Base-by-base conservation (phyloP, 2,329 filamentous ascomycete genomes). In the Verticillium klebahnii region DNA sequence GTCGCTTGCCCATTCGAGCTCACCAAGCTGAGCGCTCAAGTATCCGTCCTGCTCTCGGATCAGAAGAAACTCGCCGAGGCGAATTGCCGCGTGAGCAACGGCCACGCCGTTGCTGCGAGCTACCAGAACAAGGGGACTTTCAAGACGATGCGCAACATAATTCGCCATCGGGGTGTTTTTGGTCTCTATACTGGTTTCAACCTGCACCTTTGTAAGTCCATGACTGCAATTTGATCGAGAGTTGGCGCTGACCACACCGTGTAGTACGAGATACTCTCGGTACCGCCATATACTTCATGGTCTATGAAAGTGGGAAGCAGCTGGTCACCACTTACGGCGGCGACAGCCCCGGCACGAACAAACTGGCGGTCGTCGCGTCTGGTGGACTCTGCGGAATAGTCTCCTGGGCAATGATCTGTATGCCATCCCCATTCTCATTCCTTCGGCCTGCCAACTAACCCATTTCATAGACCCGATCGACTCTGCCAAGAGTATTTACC, bases 1-100 rank as follows among this genome's bases (percentile, higher is more conserved):
- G 85, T 95, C 68, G 91, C 92, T 67, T 96, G 92, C 71, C 92
- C 92, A 1, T 96, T 96, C 72, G 92, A 96, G 74, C 82, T 96
- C 73, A 93, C 91, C n/a, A 96, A 96, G 75, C 82, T 95, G 63
- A 93, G 90, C 73, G 91, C 92, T 17, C 92, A 96, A 73, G 89
- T 95, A 23, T 93, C 92, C 1, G 89, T 93, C 12, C 79, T 94
- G 63, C 85, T 93, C 78, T 89, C 89, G 19, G 80, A 83, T 62
- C 80, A 83, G 66, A 80, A 81, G 64, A 78, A 80, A 57, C 64
- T 66, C 56, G 72, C 74, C 52, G 62, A 66, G 54, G 60, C 65
- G 32, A 66, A 64, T 32, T 74, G 72, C 56, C 72, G 69, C 9
- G 75, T 76, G 60, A 75, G 77, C 25, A 80, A 83, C 66, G 85